Evolutionary conservation across 2,329 filamentous ascomycete species (phyloP), one percentile per base, ranked within the genome.

Genomic region (Aphanocladium album): DNA sequence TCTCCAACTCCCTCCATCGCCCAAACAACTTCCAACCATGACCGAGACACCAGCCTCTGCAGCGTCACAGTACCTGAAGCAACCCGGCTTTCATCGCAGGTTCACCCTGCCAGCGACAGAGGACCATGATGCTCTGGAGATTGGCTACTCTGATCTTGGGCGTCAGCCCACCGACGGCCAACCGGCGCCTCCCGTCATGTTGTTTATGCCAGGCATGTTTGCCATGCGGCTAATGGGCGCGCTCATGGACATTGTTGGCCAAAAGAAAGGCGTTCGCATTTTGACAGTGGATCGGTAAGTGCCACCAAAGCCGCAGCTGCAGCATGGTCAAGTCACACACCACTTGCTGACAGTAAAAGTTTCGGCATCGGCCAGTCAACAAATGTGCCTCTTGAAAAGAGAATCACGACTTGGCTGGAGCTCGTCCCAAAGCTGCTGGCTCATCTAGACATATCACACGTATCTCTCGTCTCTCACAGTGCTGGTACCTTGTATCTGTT

Each of bases 401-500:
- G 67, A 25, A 57, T 68, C 33, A 30, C 55, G 1, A 46, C 58
- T 25, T 71, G 67, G 67, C 27, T 71, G 2, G 71, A 72, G 47
- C 63, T 70, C 5, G 69, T 75, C 17, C 67, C 68, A 5, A 68
- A 67, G 2, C 64, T 77, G 1, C 66, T 77, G 14, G 53, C 66
- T 16, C 71, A 73, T 54, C 70, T 77, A 6, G 52, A 46, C 33
- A 68, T 76, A 35, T 41, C 57, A 5, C 70, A 74, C 57, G 68
- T 74, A 25, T 64, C 68, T 0, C 37, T 74, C 1, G 64, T 60
- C 39, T 67, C 70, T 27, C 72, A 74, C 57, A 71, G 68, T 56
- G 67, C 66, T 46, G 72, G 73, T 16, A 67, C 70, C 11, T 43
- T 74, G n/a, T 74, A 68, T 60, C 64, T 69, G 1, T 57, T 74